Percentiles rank a stretch among this genome's conserved stretches.
Evolutionary conservation across 495 filamentous ascomycete species (phyloP).

Genomic region (Aspergillus coremiiformis): DNA sequence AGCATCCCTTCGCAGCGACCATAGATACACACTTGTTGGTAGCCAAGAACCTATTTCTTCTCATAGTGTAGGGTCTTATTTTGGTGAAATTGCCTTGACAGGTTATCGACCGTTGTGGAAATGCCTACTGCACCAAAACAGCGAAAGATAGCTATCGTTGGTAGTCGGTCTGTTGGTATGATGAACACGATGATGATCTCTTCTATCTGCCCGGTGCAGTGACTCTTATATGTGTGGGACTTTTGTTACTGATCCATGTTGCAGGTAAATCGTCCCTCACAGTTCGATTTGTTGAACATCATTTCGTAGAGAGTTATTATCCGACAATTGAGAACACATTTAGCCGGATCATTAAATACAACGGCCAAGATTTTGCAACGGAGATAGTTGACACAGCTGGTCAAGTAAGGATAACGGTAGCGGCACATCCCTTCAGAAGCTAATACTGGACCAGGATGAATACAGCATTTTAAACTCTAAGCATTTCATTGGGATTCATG

Average conservation of each 20-base stretch:
- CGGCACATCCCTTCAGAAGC: conserved; percentile 11
- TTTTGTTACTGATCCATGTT: not conserved
- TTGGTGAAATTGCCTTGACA: not conserved
- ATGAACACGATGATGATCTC: conserved; percentile 14
- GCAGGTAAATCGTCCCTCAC: conserved; percentile 96
- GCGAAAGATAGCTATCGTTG: conserved; percentile 96
- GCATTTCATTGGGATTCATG: conserved; percentile 99
- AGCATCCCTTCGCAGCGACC: not conserved
- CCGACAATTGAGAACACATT: conserved; percentile 99
- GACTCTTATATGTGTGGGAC: not conserved
- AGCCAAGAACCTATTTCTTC: not conserved
- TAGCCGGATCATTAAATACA: conserved; percentile 85
- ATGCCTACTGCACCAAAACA: conserved; percentile 88
- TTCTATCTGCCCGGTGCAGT: not conserved
- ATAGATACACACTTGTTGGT: not conserved
- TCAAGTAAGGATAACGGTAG: conserved; percentile 54
- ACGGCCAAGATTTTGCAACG: conserved; percentile 86
- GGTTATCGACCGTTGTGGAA: conserved; percentile 11
- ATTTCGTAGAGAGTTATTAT: conserved; percentile 98
- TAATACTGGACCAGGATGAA: conserved; percentile 62
- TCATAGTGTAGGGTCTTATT: not conserved
- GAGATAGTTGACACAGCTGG: conserved; percentile 99
- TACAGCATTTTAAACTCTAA: conserved; percentile 97
- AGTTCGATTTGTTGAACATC: conserved; percentile 93
- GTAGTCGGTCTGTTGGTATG: conserved; percentile 94